Conservation (phyloP, 257 asterid species). For the Ilex asprella region DNA sequence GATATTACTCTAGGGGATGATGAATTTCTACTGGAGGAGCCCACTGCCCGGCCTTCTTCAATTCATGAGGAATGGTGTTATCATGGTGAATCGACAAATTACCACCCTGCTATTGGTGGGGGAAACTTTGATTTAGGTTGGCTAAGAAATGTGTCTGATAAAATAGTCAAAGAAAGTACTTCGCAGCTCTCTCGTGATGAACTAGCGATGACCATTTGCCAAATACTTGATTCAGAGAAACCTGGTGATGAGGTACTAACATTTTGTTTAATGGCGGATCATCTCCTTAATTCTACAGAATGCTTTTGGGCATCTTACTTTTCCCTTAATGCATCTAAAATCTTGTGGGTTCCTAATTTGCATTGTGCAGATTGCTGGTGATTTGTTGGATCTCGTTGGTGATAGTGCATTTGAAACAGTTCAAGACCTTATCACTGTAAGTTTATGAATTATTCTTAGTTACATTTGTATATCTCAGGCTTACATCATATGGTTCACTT, state of each 20-base stretch:
- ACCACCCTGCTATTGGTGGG: constrained; percentile 25
- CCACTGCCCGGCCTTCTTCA: constrained; percentile 26
- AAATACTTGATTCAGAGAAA: constrained; percentile 87
- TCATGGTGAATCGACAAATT: constrained; percentile 26
- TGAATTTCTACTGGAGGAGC: constrained; percentile 37
- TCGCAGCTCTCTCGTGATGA: constrained; percentile 93
- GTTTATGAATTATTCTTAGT: constrained; percentile 12
- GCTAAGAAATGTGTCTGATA: constrained; percentile 78
- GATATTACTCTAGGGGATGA: constrained; percentile 55
- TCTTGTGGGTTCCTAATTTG: background rate
- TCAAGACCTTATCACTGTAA: constrained; percentile 86
- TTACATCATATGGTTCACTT: background rate
- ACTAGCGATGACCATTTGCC: constrained; percentile 93
- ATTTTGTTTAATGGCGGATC: background rate
- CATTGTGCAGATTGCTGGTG: constrained; percentile 70
- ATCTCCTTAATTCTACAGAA: background rate
- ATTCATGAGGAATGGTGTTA: constrained; percentile 38
- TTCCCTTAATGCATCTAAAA: background rate
- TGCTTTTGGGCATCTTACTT: background rate
- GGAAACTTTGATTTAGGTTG: constrained; percentile 69
- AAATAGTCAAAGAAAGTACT: constrained; percentile 58
- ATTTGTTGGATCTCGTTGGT: constrained; percentile 94
- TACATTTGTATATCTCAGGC: background rate
- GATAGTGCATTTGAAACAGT: constrained; percentile 89
- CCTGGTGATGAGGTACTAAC: constrained; percentile 91